phyloP scores from a whole-genome alignment of 129 eudicot species.

The Daucus carota region DH1_v3.0 NC_030384.2:37252001-37252500 shows the following conservation, averaged over 20 bases:
- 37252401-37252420: neutral
- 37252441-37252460: constrained; percentile 84
- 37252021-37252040: neutral
- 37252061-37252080: constrained; percentile 3
- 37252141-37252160: neutral
- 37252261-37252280: neutral
- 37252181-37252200: neutral
- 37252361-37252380: neutral
- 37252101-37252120: neutral
- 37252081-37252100: neutral
- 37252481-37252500: constrained; percentile 72
- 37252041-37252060: neutral
- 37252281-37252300: neutral
- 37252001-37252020: constrained; percentile 25
- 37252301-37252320: neutral
- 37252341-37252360: neutral
- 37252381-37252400: neutral
- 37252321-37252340: neutral
- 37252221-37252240: neutral
- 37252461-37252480: constrained; percentile 67
- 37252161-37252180: neutral
- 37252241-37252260: neutral
- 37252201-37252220: too few species aligned
- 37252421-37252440: constrained; percentile 30
- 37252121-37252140: too few species aligned